Evolutionary conservation across 306 rosid species (phyloP).

Genomic region (Luffa aegyptiaca): DNA sequence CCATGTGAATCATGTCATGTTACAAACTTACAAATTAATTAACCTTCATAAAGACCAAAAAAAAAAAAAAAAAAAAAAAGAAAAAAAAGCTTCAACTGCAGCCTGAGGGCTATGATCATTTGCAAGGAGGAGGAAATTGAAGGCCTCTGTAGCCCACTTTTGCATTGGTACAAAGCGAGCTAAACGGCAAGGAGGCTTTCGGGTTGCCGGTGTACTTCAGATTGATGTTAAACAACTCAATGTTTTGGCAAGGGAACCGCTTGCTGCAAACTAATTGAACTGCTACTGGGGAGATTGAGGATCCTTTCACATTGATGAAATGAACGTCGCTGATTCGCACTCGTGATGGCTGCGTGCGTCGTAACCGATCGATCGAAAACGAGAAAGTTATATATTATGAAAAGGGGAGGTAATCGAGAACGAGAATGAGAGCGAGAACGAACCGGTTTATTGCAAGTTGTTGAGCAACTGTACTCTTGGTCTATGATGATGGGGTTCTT

Average conservation of each 20-base stretch:
- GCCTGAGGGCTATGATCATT: not conserved
- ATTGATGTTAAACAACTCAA: not conserved
- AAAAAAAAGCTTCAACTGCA: too few relatives aligned
- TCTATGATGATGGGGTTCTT: conserved; percentile 31
- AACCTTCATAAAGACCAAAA: not conserved
- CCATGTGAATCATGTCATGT: not conserved
- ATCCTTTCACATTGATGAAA: conserved; percentile 10
- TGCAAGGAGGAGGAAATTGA: conserved; percentile 14
- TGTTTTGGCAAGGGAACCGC: conserved; percentile 8
- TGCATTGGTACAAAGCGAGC: not conserved
- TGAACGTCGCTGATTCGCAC: conserved; percentile 9
- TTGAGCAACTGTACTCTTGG: conserved; percentile 35
- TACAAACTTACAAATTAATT: not conserved
- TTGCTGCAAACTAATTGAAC: conserved; percentile 6
- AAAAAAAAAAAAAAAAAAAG: not conserved
- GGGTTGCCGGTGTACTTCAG: not conserved
- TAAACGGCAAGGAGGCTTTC: not conserved
- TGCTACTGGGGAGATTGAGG: not conserved
- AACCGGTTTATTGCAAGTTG: conserved; percentile 7
- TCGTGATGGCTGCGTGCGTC: conserved; percentile 7
- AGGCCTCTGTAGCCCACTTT: conserved; percentile 12
- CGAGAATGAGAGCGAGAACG: not conserved
- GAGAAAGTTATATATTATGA: too few relatives aligned
- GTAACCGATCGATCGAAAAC: too few relatives aligned
- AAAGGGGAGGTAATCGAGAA: not conserved